Evolutionary conservation across 1,139 yeast genomes (phyloP).

Genomic region (Cylindricascospora bacillispora): DNA sequence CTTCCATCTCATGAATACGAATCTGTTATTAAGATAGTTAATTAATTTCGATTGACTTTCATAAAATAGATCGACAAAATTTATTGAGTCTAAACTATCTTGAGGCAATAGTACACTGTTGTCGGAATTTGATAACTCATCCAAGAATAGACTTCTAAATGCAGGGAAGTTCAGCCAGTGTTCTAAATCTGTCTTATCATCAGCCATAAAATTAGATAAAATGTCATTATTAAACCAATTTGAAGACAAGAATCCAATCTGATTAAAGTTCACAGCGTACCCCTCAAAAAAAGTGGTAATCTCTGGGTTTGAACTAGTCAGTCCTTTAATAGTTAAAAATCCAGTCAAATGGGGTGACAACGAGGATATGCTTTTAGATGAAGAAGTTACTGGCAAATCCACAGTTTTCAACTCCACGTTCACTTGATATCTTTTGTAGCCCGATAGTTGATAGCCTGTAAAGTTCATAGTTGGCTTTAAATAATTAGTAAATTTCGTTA

Average conservation of each 20-base stretch:
- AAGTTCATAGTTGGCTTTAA: conserved; percentile 19
- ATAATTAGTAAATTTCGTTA: conserved; percentile 11
- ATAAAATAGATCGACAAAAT: conserved; percentile 1
- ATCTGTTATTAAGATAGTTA: conserved; percentile 32
- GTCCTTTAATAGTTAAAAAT: conserved; percentile 64
- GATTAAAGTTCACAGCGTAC: conserved; percentile 59
- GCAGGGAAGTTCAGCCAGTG: conserved; percentile 74
- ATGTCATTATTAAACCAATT: conserved; percentile 40
- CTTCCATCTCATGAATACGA: conserved; percentile 88
- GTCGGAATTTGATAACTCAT: neutral
- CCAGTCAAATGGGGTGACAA: conserved; percentile 45
- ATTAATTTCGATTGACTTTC: conserved; percentile 11
- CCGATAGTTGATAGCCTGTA: conserved; percentile 25
- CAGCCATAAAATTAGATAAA: conserved; percentile 28
- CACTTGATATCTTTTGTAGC: conserved; percentile 25
- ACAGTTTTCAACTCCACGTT: conserved; percentile 20
- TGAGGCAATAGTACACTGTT: conserved; percentile 6
- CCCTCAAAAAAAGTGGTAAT: conserved; percentile 81
- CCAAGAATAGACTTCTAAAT: conserved; percentile 23
- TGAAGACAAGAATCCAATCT: conserved; percentile 34
- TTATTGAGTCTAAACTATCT: neutral
- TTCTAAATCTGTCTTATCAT: conserved; percentile 55
- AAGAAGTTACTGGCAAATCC: conserved; percentile 11
- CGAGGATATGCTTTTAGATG: conserved; percentile 5
- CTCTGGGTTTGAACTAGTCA: conserved; percentile 65